A percentile compares a stretch with the other conserved stretches of the same genome.
Conservation (phyloP, 441 rosid species). For the Cnidoscolus chayamansa region DNA sequence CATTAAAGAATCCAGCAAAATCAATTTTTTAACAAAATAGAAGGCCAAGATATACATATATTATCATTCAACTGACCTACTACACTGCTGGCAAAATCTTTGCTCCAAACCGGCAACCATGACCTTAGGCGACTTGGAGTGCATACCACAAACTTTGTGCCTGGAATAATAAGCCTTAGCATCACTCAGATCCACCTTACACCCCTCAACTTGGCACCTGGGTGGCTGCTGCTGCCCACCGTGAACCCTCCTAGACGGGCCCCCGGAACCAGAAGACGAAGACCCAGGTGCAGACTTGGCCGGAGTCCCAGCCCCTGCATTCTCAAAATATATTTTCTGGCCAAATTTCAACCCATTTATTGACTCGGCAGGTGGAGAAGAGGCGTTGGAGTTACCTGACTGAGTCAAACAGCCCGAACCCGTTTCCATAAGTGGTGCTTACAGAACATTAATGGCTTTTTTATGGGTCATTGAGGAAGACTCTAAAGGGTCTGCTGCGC, state of each 20-base stretch:
- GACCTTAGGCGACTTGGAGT: conserved; percentile 81
- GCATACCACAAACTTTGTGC: conserved; percentile 86
- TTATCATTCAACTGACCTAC: conserved; percentile 53
- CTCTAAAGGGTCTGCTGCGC: neutral
- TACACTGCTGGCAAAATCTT: conserved; percentile 97
- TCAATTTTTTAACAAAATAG: too few relatives aligned
- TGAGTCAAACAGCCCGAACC: conserved; percentile 49
- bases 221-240: conserved; percentile 60
- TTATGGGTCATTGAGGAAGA: conserved; percentile 10
- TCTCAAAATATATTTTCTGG: conserved; percentile 70
- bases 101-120: conserved; percentile 78
- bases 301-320: conserved; percentile 34
- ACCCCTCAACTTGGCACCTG: conserved; percentile 92
- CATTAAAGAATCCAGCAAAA: neutral
- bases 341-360: conserved; percentile 68
- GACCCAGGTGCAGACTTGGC: conserved; percentile 26
- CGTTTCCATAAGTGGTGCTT: conserved; percentile 40
- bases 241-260: conserved; percentile 42
- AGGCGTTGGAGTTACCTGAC: conserved; percentile 31
- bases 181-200: conserved; percentile 87
- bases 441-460: conserved; percentile 18
- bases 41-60: neutral
- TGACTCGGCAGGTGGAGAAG: conserved; percentile 38
- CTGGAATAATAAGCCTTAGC: conserved; percentile 82
- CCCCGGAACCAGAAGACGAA: conserved; percentile 35